Evolutionary conservation across 495 filamentous ascomycete genomes (phyloP), one percentile per base, ranked within the genome.

Genomic region (Penicillium chermesinum): DNA sequence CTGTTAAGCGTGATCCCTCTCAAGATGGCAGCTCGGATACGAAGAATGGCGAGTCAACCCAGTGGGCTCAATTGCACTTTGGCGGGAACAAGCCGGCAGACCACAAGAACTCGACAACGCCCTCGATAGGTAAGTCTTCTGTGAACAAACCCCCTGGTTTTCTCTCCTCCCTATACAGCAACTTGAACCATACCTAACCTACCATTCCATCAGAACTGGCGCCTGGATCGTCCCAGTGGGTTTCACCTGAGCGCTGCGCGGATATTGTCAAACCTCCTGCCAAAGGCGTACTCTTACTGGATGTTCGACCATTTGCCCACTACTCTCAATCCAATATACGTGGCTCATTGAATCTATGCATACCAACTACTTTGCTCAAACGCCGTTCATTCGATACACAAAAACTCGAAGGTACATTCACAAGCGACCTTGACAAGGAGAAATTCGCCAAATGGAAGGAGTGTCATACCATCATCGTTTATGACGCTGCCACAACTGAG

Each of bases 301-400:
- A 98, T 66, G 78, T 98, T 22, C 82, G 93, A 15, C 88, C 93
- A 6, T 89, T 84, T 49, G 85, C 88, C 8, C 87, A 90, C 55
- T 96, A 83, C 61, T 75, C 83, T 9, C 74, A 81, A 34, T 84
- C 86, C 38, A 80, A 86, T 19, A 87, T 98, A 16, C 61, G 70
- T 35, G 84, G 83, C 5, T 89, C 93, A 0, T 65, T 98, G 38
- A 97, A 95, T 66, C 75, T 98, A 10, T 97, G 94, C 52, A 94
- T 97, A 46, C 93, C 93, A 0, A 98, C 93, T 7, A 98, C 91
- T 0, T 67, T 98, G 32, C 69, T 97, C 35, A 98, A 96, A 65
- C 77, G 93, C 43, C 83, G 86, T 8, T 91, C 93, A 0, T 98
- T 91, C 66, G 89, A 91, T 52, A 78, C 94, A n/a, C 73, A 88